phyloP scores from a whole-genome alignment of 805 yeast species.

The Ogataea wickerhamii region DNA sequence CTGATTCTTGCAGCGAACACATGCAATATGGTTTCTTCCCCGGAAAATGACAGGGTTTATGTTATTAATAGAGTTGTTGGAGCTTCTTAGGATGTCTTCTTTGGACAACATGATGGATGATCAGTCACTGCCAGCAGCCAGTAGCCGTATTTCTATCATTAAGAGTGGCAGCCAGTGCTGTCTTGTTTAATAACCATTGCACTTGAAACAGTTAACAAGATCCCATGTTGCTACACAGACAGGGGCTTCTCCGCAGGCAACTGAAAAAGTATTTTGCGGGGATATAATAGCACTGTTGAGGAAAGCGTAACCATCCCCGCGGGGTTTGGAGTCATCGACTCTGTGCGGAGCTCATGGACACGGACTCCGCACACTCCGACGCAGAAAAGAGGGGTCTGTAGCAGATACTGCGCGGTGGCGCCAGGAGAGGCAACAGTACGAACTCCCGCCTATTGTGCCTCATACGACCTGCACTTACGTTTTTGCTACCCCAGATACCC shows the following conservation, averaged over 20 bases:
- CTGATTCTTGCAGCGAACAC: slow-evolving; percentile 47
- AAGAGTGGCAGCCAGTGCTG: too few relatives aligned
- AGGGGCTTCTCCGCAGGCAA: background rate
- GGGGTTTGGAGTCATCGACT: slow-evolving; percentile 3
- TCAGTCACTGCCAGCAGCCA: too few relatives aligned
- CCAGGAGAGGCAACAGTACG: too few relatives aligned
- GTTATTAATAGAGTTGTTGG: slow-evolving; percentile 10
- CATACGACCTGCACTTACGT: too few relatives aligned
- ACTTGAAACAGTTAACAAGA: background rate
- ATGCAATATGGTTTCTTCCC: slow-evolving; percentile 38
- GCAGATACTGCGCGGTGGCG: too few relatives aligned
- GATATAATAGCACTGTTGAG: background rate
- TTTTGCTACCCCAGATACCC: too few relatives aligned
- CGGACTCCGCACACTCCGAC: too few relatives aligned
- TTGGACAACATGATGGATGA: slow-evolving; percentile 10
- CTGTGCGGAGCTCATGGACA: slow-evolving; percentile 1
- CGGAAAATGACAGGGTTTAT: slow-evolving; percentile 26
- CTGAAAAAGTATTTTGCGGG: background rate
- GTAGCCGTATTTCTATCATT: too few relatives aligned
- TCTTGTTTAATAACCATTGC: background rate
- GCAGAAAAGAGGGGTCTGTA: too few relatives aligned
- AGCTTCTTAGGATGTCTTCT: slow-evolving; percentile 14
- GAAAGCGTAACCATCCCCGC: slow-evolving; percentile 1
- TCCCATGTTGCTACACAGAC: background rate
- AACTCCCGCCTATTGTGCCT: too few relatives aligned